Base-by-base conservation (phyloP, 106 monocot species). In the Phalaenopsis aphrodite region DNA sequence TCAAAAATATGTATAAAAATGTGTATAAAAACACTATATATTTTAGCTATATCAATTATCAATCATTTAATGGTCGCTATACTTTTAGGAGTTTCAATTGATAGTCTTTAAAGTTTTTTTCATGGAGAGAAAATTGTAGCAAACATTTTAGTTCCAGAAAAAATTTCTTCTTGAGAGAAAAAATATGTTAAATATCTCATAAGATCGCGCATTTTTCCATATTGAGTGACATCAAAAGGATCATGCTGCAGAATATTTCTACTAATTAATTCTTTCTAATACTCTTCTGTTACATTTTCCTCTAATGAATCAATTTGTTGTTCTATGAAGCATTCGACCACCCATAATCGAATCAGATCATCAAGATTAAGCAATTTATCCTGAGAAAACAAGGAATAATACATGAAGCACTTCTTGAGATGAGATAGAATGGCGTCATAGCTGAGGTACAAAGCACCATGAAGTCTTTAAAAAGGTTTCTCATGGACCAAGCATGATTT, bases 261-360 rank as follows among this genome's bases (percentile, higher is more conserved):
- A 3, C 38, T 55, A 12, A 84, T 45, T 1, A 86, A 38, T 24
- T 83, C 79, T 36, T 75, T 30, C 77, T 79, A 85, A 42, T 80
- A 87, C 1, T 88, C 85, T 21, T 85, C 77, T 16, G 84, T 80
- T n/a, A 68, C 23, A 65, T 87, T 84, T 75, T 87, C 87, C 64
- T 82, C 16, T 18, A 81, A 39, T 11, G 14, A 24, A 18, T 46
- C 49, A 7, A 2, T 69, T 45, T 74, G 4, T 30, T 76, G 49
- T 2, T 21, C 15, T 43, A 86, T 49, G 24, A 86, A 84, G 0
- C 86, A 83, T 72, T 78, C 81, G 19, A 79, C 79, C 9, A 82
- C 18, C 82, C 86, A 89, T 2, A 55, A 14, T 10, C 2, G 39
- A 15, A 76, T 14, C n/a, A 86, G 38, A 66, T 55, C 38, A 3